These are phyloP conservation scores for Hypoxylon sp. DNA, from an alignment of 2,329 filamentous ascomycete genomes.

Conservation along the genomic window DNA sequence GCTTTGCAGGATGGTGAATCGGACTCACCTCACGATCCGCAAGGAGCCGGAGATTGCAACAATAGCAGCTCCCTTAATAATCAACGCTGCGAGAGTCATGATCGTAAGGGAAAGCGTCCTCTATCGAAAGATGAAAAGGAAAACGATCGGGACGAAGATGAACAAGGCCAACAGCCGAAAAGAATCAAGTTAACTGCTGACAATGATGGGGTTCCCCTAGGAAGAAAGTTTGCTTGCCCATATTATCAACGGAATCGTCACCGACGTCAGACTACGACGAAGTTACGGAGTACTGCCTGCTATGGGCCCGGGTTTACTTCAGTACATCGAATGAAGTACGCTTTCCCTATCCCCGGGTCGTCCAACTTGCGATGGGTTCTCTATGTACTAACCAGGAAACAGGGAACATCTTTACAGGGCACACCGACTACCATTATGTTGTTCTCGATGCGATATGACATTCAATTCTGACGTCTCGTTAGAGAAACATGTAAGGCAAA, in stretches of 20 bases:
- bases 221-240: neutral
- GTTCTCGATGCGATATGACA: slow-evolving; percentile 14
- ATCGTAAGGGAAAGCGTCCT: neutral
- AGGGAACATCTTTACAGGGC: slow-evolving; percentile 6
- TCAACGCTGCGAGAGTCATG: neutral
- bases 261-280: neutral
- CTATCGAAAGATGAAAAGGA: neutral
- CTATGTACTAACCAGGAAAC: neutral
- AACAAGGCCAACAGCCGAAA: neutral
- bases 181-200: neutral
- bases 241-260: neutral
- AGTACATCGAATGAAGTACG: neutral
- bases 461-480: slow-evolving; percentile 9
- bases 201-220: neutral
- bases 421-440: neutral
- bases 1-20: neutral
- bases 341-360: no score
- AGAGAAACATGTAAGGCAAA: slow-evolving; percentile 13
- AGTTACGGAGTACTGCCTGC: neutral
- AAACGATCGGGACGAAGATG: neutral
- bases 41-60: neutral
- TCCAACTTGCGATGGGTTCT: neutral
- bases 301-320: neutral
- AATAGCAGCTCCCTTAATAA: neutral
- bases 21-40: neutral